Base-by-base conservation (phyloP, 768 basidiomycete species). In the Macrolepiota dolichaula region DNA sequence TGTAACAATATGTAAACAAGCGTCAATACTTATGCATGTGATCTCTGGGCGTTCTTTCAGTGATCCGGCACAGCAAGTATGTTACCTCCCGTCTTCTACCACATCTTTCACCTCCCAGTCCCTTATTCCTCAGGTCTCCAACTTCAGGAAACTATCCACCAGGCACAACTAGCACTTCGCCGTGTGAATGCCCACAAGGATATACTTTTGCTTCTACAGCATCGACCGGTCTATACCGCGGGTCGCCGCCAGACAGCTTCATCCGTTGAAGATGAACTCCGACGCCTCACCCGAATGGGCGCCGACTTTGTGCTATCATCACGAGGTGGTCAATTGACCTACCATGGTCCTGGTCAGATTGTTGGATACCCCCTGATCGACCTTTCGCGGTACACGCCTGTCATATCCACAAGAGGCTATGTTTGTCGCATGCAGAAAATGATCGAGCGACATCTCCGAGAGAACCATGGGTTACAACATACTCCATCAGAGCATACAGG, bases 271-370 rank as follows among this genome's bases (percentile, higher is more conserved):
- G 74, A 77, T 46, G 92, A 96, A 59, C 77, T 77, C 27, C 57
- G 71, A 40, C 85, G 91, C 22, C 77, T 98, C n/a, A 83, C 81
- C 70, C 78, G 32, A 47, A 78, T 93, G 24, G 96, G 96, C 25
- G 96, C 96, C 0, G 93, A 97, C 70, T 96, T 96, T 68, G 83
- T 91, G 40, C 76, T 84, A 24, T 86, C 94, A 2, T 81, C 85
- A 56, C 81, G 97, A 56, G 97, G 97, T 13, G 97, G 97, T 2
- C 89, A 98, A 75, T 82, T 94, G 60, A 99, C 97, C 1, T 99
- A 93, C 73, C 97, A 99, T 72, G 97, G 97, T 0, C 96, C 97
- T 1, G 97, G 97, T 5, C 97, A 99, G 74, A 80, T 99, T 67
- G 91, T 98, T 15, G 97, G 95, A 29, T 99, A 99, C 71, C 94